These are phyloP conservation scores for Gossypium turneri DNA, from an alignment of 345 rosid genomes.

Conservation along the genomic window DNA sequence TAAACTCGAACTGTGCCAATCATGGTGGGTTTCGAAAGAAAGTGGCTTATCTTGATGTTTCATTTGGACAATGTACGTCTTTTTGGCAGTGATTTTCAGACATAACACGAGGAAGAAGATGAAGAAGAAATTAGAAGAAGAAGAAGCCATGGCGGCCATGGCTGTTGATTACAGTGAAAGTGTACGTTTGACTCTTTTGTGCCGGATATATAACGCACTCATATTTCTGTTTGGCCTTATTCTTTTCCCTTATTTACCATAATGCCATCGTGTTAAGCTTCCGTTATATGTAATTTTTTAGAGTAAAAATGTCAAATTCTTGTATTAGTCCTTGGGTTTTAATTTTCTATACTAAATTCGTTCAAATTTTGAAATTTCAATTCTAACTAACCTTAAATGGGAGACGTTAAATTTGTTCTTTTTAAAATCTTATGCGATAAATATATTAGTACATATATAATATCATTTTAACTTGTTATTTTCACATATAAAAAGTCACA, in stretches of 20 bases:
- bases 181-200: not conserved
- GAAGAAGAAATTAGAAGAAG: slow-evolving; percentile 1
- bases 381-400: no score
- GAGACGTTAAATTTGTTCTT: no score
- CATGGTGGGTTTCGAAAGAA: slow-evolving; percentile 48
- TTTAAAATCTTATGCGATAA: no score
- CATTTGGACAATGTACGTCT: slow-evolving; percentile 74
- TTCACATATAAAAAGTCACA: no score
- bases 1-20: slow-evolving; percentile 67
- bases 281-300: no score
- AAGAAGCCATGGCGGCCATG: slow-evolving; percentile 12
- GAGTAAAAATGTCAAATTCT: no score
- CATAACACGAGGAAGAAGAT: slow-evolving; percentile 20
- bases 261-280: not conserved
- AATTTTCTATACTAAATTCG: no score
- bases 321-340: no score
- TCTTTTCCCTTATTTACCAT: not conserved
- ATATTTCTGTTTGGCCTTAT: not conserved
- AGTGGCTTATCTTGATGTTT: slow-evolving; percentile 55
- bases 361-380: no score
- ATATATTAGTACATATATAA: no score
- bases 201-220: slow-evolving; percentile 14
- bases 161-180: not conserved
- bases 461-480: no score
- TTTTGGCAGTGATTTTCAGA: slow-evolving; percentile 25